Evolutionary conservation across 495 filamentous ascomycete species (phyloP), one percentile per base, ranked within the genome.

Genomic region (Aspergillus mulundensis): DNA sequence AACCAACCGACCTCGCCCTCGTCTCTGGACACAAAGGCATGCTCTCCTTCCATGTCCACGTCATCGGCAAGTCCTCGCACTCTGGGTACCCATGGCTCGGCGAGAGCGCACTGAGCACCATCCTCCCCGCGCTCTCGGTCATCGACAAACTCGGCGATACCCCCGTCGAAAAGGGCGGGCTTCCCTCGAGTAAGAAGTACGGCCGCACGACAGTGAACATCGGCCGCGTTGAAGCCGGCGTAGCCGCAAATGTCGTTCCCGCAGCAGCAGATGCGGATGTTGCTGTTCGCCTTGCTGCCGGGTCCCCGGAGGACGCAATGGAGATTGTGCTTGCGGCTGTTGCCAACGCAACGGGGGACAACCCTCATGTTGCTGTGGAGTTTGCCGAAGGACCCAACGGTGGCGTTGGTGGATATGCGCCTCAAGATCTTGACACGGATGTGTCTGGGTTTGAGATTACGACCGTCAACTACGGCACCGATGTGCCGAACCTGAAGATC

Each of bases 11-110:
- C 60, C 78, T 85, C 50, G 86, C 86, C 66, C 87, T 97, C 24
- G 91, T 90, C 1, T 81, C 87, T 34, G 93, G 93, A 0, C 93
- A 97, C 74, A 97, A 97, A 66, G 93, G 93, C 4, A 86, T 86
- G 61, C 63, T 88, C 3, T 71, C 71, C 10, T 85, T 90, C 59
- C 70, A 76, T 7, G 54, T 97, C 40, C 71, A 71, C 21, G 87
- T 87, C 0, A 75, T 79, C 43, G 93, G 93, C 28, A 87, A 84
- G 57, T 90, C 91, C 0, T 89, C 86, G 7, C 93, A 97, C 70
- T 88, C 84, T 7, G 93, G 93, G 11, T 97, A 97, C 62, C 93
- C 93, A 0, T 86, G 85, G 84, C 75, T 94, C 12, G 92, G 92
- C 2, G 80, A 82, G 56, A 90, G 81, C 59, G 93, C 93, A 6